phyloP scores from a whole-genome alignment of 2,329 filamentous ascomycete genomes.

The Graphium sp. region DNA sequence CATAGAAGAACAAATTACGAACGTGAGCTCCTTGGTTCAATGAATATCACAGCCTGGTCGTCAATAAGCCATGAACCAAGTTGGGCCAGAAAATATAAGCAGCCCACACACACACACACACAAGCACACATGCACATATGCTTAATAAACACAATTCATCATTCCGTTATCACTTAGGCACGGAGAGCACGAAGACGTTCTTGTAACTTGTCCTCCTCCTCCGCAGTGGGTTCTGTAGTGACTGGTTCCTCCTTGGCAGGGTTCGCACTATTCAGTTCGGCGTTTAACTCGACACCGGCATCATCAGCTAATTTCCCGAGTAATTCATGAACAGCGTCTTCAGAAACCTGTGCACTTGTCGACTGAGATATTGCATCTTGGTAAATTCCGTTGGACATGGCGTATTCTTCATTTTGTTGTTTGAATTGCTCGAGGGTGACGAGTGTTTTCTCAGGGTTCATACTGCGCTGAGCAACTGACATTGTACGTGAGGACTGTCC shows the following conservation, averaged over 20 bases:
- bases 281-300: constrained; percentile 65
- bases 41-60: no score
- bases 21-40: no score
- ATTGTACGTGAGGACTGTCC: constrained; percentile 40
- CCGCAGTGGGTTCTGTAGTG: constrained; percentile 51
- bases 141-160: no score
- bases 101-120: neutral
- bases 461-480: constrained; percentile 37
- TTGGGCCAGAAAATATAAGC: no score
- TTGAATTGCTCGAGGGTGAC: constrained; percentile 44
- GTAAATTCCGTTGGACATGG: constrained; percentile 57
- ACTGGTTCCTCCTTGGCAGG: constrained; percentile 40
- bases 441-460: constrained; percentile 44
- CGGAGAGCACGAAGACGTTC: constrained; percentile 39
- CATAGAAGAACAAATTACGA: no score
- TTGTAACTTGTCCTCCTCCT: constrained; percentile 62
- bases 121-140: no score
- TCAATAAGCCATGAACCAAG: no score
- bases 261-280: constrained; percentile 48
- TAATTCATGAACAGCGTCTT: constrained; percentile 76
- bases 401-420: constrained; percentile 46
- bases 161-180: no score
- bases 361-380: constrained; percentile 71
- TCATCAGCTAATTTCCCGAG: constrained; percentile 79
- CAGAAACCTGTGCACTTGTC: constrained; percentile 53